phyloP scores from a whole-genome alignment of 495 filamentous ascomycete genomes.

The Astrothelium macrocarpum region DNA sequence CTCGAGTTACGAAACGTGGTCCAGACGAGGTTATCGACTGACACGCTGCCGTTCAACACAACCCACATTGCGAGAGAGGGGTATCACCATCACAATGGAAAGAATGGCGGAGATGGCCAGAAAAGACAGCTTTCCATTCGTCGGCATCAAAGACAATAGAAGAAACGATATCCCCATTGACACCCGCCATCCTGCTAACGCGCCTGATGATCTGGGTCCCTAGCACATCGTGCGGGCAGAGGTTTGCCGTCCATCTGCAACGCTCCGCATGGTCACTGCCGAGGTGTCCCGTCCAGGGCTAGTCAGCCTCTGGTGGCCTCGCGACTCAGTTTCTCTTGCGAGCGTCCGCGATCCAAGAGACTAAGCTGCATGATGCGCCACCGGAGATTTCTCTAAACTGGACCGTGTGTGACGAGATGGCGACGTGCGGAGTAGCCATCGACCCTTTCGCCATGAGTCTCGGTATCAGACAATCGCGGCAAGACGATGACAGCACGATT shows the following conservation, averaged over 20 bases:
- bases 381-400: background rate
- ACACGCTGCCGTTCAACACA: background rate
- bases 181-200: background rate
- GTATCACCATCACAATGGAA: background rate
- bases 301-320: background rate
- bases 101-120: background rate
- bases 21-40: background rate
- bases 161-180: background rate
- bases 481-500: background rate
- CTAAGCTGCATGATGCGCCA: background rate
- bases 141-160: background rate
- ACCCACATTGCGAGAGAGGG: background rate
- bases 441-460: background rate
- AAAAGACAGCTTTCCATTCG: background rate
- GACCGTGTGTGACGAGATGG: background rate
- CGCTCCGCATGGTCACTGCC: background rate
- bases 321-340: background rate
- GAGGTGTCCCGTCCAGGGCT: background rate
- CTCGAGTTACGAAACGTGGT: background rate
- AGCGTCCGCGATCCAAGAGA: background rate
- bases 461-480: background rate
- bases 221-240: background rate
- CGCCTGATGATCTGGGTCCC: too few species aligned
- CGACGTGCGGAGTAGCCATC: conserved; percentile 1
- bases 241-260: background rate